Percentiles rank a stretch among this genome's conserved stretches.
phyloP scores from a whole-genome alignment of 345 rosid species.

The Gossypium anomalum region DNA sequence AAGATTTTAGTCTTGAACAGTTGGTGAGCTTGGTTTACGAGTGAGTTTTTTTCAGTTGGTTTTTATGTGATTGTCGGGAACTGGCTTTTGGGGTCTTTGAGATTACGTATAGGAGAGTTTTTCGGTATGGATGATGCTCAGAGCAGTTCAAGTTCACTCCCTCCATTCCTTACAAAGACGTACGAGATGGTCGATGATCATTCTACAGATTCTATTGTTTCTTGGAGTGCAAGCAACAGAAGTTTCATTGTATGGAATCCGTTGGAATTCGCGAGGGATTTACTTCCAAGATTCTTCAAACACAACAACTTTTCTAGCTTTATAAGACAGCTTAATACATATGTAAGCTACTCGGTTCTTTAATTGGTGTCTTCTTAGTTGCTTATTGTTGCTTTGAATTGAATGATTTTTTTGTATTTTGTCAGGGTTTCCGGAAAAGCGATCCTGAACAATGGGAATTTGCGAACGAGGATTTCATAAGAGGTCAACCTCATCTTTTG shows the following conservation, averaged over 20 bases:
- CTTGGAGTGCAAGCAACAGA: conserved; percentile 63
- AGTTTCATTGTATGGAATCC: conserved; percentile 86
- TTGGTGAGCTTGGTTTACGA: background rate
- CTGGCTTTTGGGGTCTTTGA: conserved; percentile 17
- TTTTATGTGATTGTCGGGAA: background rate
- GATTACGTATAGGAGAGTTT: conserved; percentile 5
- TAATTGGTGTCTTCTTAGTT: background rate
- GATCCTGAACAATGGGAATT: conserved; percentile 96
- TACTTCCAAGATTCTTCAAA: conserved; percentile 86
- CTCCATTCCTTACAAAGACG: conserved; percentile 79
- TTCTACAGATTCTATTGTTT: conserved; percentile 62
- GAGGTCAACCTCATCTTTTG: conserved; percentile 67
- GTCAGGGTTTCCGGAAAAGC: conserved; percentile 76
- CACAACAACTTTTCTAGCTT: conserved; percentile 93
- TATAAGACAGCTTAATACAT: conserved; percentile 94
- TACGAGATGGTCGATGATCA: conserved; percentile 91
- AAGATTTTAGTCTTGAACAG: background rate
- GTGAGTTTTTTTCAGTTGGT: background rate
- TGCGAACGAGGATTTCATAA: conserved; percentile 73
- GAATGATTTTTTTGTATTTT: conserved; percentile 4
- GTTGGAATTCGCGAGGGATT: conserved; percentile 57
- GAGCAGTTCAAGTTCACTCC: conserved; percentile 62
- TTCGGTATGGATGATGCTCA: conserved; percentile 63
- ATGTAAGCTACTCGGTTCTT: conserved; percentile 46
- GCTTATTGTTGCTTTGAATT: conserved; percentile 8